Evolutionary conservation across 805 yeast genomes (phyloP), one percentile per base, ranked within the genome.

Genomic region (Nakazawaea anatomiae): DNA sequence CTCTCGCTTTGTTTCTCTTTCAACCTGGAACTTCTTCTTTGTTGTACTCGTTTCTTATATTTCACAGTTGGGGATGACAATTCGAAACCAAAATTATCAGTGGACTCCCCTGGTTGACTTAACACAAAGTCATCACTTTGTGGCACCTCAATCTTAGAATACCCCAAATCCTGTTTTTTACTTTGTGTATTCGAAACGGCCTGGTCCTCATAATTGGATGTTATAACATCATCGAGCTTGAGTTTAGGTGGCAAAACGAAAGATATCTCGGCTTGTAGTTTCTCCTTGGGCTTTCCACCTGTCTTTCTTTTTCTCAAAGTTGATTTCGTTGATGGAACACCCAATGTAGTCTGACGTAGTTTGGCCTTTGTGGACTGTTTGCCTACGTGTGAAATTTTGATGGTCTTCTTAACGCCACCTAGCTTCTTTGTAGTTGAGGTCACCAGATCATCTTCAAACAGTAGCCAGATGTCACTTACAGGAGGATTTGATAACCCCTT

Each of bases 321-420:
- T 34, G 46, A 43, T 18, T 43, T 43, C 4, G 48, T 45, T 2
- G 48, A 38, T 6, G 48, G 48, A 30, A 45, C n/a, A n/a, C 48
- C 48, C 29, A 45, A 29, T 6, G 48, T 46, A 1, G 27, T 14
- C 25, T 46, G 49, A 10, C 49, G 48, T 46, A 4, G 12, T 14
- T 31, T 46, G 49, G 18, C 49, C 27, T 14, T 12, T 41, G 30
- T 28, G 43, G 43, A 18, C 18, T 39, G 25, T 12, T 39, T 39
- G 14, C 9, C 18, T n/a, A 9, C 31, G 29, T 43, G 46, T 25
- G 47, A 12, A 12, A 36, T 35, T 18, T 38, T 44, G 5, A 44
- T 25, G 3, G 41, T 44, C 36, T 44, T 44, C 11, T 35, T 36
- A 8, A 43, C 29, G 1, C 30, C n/a, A 4, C 8, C n/a, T 6